Percentiles rank a stretch among this genome's conserved stretches.
Evolutionary conservation across 1,284 basidiomycete species (phyloP).

Genomic region (Anthracocystis walkeri): DNA sequence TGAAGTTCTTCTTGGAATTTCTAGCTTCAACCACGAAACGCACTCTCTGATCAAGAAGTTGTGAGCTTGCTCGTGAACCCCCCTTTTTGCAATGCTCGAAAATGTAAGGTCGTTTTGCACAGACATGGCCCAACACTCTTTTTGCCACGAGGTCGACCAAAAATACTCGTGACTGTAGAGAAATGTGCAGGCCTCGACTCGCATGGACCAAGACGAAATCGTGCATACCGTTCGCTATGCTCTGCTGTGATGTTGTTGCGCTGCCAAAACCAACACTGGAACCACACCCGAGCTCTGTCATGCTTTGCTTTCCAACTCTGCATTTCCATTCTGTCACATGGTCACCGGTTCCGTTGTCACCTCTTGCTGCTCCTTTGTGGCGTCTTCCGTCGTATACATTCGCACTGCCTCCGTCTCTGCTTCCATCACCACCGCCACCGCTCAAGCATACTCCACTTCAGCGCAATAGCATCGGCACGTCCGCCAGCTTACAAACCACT

Average conservation of each 20-base stretch:
- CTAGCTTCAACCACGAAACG: not conserved
- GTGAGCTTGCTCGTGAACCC: not conserved
- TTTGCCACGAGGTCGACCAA: constrained; percentile 13
- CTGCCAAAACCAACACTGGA: constrained; percentile 9
- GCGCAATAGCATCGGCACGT: constrained; percentile 3
- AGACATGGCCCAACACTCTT: not conserved
- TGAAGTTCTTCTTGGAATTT: not conserved
- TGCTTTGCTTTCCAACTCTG: not conserved
- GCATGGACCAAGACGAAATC: constrained; percentile 41
- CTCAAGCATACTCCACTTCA: not conserved
- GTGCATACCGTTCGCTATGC: constrained; percentile 13
- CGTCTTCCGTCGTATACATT: not conserved
- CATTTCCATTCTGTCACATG: constrained; percentile 21
- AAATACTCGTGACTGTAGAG: too few species aligned
- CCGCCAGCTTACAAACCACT: constrained; percentile 1
- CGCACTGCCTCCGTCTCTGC: not conserved
- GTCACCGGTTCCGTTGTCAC: not conserved
- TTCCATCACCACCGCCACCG: constrained; percentile 6
- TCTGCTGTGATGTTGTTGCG: constrained; percentile 7
- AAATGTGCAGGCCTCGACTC: not conserved
- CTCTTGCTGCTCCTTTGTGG: not conserved
- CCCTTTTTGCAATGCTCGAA: not conserved
- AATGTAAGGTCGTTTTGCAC: constrained; percentile 7
- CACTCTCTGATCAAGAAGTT: not conserved
- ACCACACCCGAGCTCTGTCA: not conserved